Evolutionary conservation across 306 rosid genomes (phyloP).

Genomic region (Cucurbita pepo): DNA sequence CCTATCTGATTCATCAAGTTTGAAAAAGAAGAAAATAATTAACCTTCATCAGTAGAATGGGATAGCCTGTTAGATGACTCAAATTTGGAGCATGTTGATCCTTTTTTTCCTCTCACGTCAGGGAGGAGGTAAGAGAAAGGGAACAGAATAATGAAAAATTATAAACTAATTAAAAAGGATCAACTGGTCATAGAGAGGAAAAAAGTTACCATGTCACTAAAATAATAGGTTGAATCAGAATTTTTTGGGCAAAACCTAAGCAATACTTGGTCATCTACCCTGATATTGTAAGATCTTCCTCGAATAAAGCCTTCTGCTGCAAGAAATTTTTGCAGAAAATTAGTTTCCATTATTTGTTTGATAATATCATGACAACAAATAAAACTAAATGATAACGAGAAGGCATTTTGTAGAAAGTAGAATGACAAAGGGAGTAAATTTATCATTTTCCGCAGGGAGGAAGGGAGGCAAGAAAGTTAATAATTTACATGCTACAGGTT

Average conservation of each 20-base stretch:
- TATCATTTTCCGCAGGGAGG: neutral
- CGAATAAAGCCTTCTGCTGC: slow-evolving; percentile 97
- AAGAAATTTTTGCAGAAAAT: slow-evolving; percentile 41
- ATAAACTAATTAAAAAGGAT: neutral
- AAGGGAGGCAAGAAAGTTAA: slow-evolving; percentile 13
- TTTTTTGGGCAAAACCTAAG: slow-evolving; percentile 91
- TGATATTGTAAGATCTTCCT: slow-evolving; percentile 95
- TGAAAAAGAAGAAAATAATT: neutral
- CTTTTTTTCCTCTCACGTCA: neutral
- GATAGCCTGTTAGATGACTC: neutral
- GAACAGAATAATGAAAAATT: neutral
- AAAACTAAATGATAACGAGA: neutral
- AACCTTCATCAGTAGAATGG: neutral
- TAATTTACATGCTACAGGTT: slow-evolving; percentile 60
- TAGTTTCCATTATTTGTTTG: slow-evolving; percentile 20
- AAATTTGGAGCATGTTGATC: neutral
- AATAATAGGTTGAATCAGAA: slow-evolving; percentile 80
- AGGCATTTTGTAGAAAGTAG: neutral
- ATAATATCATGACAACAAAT: neutral
- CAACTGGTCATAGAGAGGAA: neutral
- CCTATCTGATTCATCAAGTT: slow-evolving; percentile 51
- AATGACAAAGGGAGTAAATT: neutral
- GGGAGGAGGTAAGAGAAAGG: neutral
- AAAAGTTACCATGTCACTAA: slow-evolving; percentile 68
- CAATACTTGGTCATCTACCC: slow-evolving; percentile 77